Conservation (phyloP, 805 yeast genomes). For the Dipodascus geniculatus region DNA sequence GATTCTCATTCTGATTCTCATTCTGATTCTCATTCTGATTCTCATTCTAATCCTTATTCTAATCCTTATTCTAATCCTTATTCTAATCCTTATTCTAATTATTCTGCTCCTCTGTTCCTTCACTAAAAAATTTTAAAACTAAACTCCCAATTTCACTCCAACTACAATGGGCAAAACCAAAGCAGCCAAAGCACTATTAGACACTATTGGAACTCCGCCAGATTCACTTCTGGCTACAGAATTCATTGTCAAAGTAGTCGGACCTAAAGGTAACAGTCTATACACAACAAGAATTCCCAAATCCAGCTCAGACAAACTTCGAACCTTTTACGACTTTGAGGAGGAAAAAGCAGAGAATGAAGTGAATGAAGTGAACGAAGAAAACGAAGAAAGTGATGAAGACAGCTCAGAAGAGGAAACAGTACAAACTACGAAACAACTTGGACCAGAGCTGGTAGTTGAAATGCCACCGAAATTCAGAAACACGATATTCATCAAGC, state of each 20-base stretch:
- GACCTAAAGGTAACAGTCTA: conserved; percentile 22
- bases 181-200: conserved; percentile 11
- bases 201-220: conserved; percentile 21
- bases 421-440: conserved; percentile 1
- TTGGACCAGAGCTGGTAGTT: conserved; percentile 16
- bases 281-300: conserved; percentile 23
- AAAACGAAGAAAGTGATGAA: conserved; percentile 1
- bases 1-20: too few relatives aligned
- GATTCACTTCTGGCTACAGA: conserved; percentile 18
- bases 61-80: too few relatives aligned
- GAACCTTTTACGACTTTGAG: conserved; percentile 5
- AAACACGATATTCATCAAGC: conserved; percentile 24
- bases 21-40: too few relatives aligned
- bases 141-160: neutral
- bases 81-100: too few relatives aligned
- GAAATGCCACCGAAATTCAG: conserved; percentile 25
- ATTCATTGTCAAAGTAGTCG: conserved; percentile 21
- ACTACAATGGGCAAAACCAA: conserved; percentile 9
- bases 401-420: neutral
- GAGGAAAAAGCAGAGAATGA: neutral
- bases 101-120: too few relatives aligned
- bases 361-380: neutral
- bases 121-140: too few relatives aligned
- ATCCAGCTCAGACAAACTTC: conserved; percentile 7
- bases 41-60: too few relatives aligned